phyloP scores from a whole-genome alignment of 208 protist genomes.

The Leishmania gerbilli region DNA sequence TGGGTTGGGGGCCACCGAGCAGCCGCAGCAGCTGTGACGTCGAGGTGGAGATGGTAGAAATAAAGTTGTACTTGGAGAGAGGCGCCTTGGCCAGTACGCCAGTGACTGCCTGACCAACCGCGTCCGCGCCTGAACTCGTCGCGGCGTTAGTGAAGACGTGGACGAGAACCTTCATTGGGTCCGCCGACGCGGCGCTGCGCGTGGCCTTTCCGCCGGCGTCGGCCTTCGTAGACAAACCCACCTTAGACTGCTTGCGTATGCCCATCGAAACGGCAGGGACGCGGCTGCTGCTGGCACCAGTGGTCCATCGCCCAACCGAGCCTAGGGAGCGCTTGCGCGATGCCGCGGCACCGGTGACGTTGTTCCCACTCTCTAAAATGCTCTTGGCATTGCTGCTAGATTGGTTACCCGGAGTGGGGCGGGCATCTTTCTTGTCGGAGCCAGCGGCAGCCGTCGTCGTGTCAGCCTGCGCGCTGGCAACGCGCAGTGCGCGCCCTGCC shows the following conservation, averaged over 20 bases:
- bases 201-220: neutral
- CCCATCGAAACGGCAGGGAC: neutral
- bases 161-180: constrained; percentile 40
- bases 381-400: neutral
- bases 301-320: neutral
- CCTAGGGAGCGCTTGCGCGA: neutral
- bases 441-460: neutral
- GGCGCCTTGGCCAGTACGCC: constrained; percentile 41
- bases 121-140: constrained; percentile 11
- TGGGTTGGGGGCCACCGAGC: constrained; percentile 14
- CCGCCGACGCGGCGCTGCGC: neutral
- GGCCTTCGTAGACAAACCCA: neutral
- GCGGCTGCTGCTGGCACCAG: constrained; percentile 4
- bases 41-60: constrained; percentile 43
- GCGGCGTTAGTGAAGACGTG: constrained; percentile 46
- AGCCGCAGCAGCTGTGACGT: constrained; percentile 38
- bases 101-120: constrained; percentile 44
- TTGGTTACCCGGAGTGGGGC: neutral
- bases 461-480: neutral
- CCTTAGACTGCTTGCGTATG: constrained; percentile 4
- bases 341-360: neutral
- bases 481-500: constrained; percentile 17
- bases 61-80: constrained; percentile 44
- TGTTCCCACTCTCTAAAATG: neutral
- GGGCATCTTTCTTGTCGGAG: neutral